phyloP scores from a whole-genome alignment of 345 rosid genomes.

The Euclidium syriacum region DNA sequence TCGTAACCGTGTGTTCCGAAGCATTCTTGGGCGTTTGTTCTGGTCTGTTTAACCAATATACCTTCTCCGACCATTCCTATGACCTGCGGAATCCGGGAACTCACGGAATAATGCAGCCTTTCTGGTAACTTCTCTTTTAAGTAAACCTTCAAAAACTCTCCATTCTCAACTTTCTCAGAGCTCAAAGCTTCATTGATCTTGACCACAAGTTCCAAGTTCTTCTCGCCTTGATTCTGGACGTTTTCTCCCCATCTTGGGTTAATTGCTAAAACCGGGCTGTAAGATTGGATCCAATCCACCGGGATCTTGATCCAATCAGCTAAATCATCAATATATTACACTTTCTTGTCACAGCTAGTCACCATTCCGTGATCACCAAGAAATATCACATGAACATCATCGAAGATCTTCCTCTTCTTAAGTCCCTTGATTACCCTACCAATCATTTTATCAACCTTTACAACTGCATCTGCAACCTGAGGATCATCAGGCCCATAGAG shows the following conservation, averaged over 20 bases:
- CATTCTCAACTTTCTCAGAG: constrained; percentile 67
- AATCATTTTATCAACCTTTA: constrained; percentile 53
- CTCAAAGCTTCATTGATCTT: constrained; percentile 72
- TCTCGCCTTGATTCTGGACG: constrained; percentile 10
- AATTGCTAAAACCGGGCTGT: constrained; percentile 63
- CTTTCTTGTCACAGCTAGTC: constrained; percentile 67
- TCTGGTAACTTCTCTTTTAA: constrained; percentile 74
- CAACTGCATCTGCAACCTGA: constrained; percentile 56
- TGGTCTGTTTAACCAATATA: constrained; percentile 59
- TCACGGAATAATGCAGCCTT: constrained; percentile 65
- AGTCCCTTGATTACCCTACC: constrained; percentile 74
- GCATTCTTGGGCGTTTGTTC: constrained; percentile 52
- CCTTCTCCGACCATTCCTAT: constrained; percentile 75
- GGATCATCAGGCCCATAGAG: constrained; percentile 86
- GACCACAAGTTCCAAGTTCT: constrained; percentile 40
- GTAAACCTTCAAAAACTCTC: constrained; percentile 55
- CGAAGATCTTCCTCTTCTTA: constrained; percentile 65
- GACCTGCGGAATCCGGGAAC: constrained; percentile 71
- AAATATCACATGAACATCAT: constrained; percentile 68
- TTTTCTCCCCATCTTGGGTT: constrained; percentile 49
- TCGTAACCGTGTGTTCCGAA: constrained; percentile 90
- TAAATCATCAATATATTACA: constrained; percentile 65
- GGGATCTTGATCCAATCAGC: constrained; percentile 66
- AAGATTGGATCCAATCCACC: constrained; percentile 49
- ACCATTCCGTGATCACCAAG: constrained; percentile 98